Percentiles rank a stretch among this genome's conserved stretches.
Conservation (phyloP, 106 monocot genomes). For the Acorus gramineus region DNA sequence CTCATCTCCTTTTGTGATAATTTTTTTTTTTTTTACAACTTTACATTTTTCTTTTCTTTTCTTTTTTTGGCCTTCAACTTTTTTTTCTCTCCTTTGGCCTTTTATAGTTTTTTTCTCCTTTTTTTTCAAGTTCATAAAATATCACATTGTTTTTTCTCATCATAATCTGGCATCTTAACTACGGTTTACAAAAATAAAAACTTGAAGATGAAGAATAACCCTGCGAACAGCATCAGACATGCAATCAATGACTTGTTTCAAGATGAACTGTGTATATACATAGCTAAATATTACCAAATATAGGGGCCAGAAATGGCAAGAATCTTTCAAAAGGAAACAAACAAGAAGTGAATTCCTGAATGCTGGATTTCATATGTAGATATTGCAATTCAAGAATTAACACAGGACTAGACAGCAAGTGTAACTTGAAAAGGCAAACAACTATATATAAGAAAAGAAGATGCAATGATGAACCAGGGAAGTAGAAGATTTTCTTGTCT, state of each 20-base stretch:
- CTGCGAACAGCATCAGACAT: constrained; percentile 16
- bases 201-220: constrained; percentile 11
- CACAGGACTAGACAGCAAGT: no score
- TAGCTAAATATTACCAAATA: no score
- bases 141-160: constrained; percentile 3
- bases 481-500: no score
- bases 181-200: constrained; percentile 2
- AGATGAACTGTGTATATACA: no score
- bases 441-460: no score
- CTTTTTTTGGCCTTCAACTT: neutral
- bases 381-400: no score
- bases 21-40: constrained; percentile 1
- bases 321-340: no score
- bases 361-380: no score
- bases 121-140: constrained; percentile 1
- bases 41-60: neutral
- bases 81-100: constrained; percentile 4
- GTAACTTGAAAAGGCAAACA: no score
- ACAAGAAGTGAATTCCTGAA: no score
- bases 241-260: constrained; percentile 12
- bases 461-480: no score
- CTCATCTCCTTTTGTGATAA: neutral
- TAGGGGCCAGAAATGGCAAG: no score
- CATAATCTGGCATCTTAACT: constrained; percentile 9
- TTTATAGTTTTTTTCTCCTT: neutral